Evolutionary conservation across 2,329 filamentous ascomycete species (phyloP).

Genomic region (Helotiales sp.): DNA sequence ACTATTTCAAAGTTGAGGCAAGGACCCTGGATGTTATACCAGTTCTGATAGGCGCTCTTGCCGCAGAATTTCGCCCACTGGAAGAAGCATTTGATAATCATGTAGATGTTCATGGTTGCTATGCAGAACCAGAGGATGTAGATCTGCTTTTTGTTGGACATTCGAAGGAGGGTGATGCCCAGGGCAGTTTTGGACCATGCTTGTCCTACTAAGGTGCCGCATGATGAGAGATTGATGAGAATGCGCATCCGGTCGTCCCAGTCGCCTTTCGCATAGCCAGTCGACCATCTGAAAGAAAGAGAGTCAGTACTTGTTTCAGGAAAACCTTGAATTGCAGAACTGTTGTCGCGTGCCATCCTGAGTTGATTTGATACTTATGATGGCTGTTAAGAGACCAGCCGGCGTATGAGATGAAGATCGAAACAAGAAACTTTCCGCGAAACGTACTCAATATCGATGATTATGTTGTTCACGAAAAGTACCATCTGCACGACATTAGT

Average conservation of each 20-base stretch:
- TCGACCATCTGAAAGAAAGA: constrained; percentile 35
- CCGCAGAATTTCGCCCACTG: constrained; percentile 56
- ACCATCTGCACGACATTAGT: constrained; percentile 43
- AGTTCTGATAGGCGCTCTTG: constrained; percentile 50
- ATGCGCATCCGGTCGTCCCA: constrained; percentile 60
- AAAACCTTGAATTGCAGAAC: neutral
- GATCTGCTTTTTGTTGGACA: constrained; percentile 52
- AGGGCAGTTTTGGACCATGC: constrained; percentile 49
- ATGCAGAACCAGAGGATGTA: constrained; percentile 56
- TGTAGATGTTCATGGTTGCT: constrained; percentile 53
- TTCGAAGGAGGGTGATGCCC: constrained; percentile 41
- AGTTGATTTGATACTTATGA: neutral
- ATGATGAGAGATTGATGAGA: constrained; percentile 50
- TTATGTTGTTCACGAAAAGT: constrained; percentile 50
- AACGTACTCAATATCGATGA: constrained; percentile 53
- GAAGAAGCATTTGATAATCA: constrained; percentile 53
- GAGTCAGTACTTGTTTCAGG: neutral
- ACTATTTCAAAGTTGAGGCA: constrained; percentile 49
- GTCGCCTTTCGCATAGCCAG: constrained; percentile 52
- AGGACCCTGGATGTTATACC: constrained; percentile 52
- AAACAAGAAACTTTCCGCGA: neutral
- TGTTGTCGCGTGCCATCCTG: neutral
- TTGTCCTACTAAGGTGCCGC: constrained; percentile 42
- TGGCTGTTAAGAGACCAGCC: neutral
- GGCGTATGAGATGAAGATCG: neutral